Evolutionary conservation across 768 basidiomycete species (phyloP).

Genomic region (Psilocybe azurescens): DNA sequence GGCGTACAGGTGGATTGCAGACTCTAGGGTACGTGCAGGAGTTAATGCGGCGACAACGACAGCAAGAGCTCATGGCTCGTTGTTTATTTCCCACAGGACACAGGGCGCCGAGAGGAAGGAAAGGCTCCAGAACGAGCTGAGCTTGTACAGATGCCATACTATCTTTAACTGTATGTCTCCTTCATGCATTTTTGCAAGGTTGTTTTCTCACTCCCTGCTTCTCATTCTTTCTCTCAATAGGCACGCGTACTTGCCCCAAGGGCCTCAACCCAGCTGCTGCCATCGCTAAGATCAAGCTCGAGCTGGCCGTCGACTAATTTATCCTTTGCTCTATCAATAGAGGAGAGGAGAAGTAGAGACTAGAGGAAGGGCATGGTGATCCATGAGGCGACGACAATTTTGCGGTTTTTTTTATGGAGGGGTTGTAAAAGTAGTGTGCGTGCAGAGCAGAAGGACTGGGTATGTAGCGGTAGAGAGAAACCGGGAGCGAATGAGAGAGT

Average conservation of each 20-base stretch:
- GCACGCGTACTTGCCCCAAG: conserved; percentile 96
- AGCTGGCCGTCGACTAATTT: conserved; percentile 74
- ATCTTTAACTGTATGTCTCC: conserved; percentile 87
- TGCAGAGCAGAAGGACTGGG: neutral
- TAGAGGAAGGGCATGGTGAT: neutral
- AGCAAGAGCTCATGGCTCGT: neutral
- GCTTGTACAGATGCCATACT: conserved; percentile 97
- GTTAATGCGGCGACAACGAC: conserved; percentile 20
- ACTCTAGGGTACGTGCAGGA: conserved; percentile 73
- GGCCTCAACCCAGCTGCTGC: conserved; percentile 92
- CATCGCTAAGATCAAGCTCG: conserved; percentile 93
- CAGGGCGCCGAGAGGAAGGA: conserved; percentile 84
- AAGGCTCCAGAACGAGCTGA: conserved; percentile 93
- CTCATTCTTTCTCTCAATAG: conserved; percentile 46
- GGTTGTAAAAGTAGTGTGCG: conserved; percentile 9
- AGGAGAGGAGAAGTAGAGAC: neutral
- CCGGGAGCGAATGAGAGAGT: too few species aligned
- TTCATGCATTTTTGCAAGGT: neutral
- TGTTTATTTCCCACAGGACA: conserved; percentile 54
- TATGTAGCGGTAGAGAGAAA: neutral
- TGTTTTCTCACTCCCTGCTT: neutral
- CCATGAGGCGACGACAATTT: neutral
- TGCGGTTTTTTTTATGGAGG: neutral
- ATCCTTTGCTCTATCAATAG: neutral
- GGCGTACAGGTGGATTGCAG: conserved; percentile 98